Evolutionary conservation across 2,329 filamentous ascomycete species (phyloP).

Genomic region (Teratosphaeria pseudoeucalypti): DNA sequence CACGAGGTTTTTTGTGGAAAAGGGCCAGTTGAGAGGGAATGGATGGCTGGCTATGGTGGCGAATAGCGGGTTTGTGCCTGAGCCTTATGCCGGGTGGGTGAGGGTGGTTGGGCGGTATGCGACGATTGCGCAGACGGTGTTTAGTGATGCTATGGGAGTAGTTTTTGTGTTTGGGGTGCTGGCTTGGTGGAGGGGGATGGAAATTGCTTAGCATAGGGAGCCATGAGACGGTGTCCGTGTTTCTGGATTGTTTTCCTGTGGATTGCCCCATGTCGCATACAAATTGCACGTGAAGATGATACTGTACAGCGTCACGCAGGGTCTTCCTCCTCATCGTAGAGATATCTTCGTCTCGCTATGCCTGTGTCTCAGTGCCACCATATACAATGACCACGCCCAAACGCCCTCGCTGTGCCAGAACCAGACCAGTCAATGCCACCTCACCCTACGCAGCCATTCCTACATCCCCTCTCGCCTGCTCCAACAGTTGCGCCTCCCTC

Average conservation of each 20-base stretch:
- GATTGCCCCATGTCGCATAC: not conserved
- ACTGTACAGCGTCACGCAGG: not conserved
- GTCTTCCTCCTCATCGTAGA: not conserved
- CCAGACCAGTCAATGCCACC: not conserved
- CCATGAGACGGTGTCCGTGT: not conserved
- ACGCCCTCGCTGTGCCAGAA: not conserved
- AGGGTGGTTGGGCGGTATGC: constrained; percentile 54
- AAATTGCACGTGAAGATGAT: not conserved
- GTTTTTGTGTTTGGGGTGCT: constrained; percentile 62
- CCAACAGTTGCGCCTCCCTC: constrained; percentile 51
- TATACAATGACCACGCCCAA: not conserved
- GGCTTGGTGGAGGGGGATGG: constrained; percentile 36
- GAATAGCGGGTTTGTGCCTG: constrained; percentile 51
- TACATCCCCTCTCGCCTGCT: constrained; percentile 42
- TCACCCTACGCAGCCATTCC: constrained; percentile 6
- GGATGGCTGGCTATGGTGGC: constrained; percentile 55
- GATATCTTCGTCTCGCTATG: not conserved
- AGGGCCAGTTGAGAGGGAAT: constrained; percentile 44
- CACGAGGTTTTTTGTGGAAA: constrained; percentile 60
- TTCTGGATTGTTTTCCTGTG: not conserved
- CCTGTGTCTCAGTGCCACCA: not conserved
- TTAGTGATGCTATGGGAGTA: constrained; percentile 62
- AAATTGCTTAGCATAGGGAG: not conserved
- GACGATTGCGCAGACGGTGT: constrained; percentile 61
- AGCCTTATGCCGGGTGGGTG: constrained; percentile 52